Evolutionary conservation across 1,284 basidiomycete species (phyloP).

Genomic region (Puccinia hordei): DNA sequence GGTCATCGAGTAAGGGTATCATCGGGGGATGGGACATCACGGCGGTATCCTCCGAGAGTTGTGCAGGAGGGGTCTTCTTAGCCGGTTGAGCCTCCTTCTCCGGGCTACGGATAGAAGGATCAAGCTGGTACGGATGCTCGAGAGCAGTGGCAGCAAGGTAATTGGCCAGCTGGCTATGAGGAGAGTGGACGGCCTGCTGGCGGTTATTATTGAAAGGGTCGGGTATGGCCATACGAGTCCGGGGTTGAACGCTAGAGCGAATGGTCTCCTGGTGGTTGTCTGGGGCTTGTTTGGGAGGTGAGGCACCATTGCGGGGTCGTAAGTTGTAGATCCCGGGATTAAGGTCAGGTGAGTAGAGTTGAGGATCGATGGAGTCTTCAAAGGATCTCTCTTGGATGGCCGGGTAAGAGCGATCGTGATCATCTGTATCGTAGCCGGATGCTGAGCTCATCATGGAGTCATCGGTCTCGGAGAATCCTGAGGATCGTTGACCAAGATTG

Average conservation of each 20-base stretch:
- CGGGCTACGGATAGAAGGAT: constrained; percentile 5
- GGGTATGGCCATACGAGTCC: constrained; percentile 16
- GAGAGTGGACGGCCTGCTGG: constrained; percentile 7
- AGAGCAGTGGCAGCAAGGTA: constrained; percentile 21
- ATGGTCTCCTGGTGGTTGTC: constrained; percentile 23
- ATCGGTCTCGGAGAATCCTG: constrained; percentile 40
- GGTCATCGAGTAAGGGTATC: constrained; percentile 47
- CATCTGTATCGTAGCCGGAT: constrained; percentile 21
- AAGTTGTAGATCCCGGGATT: constrained; percentile 41
- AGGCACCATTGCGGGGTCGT: background rate
- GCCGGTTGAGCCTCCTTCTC: background rate
- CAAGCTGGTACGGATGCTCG: constrained; percentile 9
- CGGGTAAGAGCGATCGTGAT: background rate
- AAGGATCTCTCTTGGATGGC: constrained; percentile 20
- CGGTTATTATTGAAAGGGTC: background rate
- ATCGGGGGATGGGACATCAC: constrained; percentile 46
- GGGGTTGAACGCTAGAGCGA: constrained; percentile 2
- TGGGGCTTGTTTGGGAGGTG: background rate
- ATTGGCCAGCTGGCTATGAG: constrained; percentile 37
- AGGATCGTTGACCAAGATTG: constrained; percentile 8
- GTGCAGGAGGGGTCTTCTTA: background rate
- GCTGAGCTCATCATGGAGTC: constrained; percentile 29
- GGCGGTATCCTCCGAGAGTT: background rate
- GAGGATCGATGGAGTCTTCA: constrained; percentile 45
- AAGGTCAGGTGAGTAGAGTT: constrained; percentile 36